Conservation (phyloP, 352 stramenopile species). For the Aphanomyces cochlioides region DNA sequence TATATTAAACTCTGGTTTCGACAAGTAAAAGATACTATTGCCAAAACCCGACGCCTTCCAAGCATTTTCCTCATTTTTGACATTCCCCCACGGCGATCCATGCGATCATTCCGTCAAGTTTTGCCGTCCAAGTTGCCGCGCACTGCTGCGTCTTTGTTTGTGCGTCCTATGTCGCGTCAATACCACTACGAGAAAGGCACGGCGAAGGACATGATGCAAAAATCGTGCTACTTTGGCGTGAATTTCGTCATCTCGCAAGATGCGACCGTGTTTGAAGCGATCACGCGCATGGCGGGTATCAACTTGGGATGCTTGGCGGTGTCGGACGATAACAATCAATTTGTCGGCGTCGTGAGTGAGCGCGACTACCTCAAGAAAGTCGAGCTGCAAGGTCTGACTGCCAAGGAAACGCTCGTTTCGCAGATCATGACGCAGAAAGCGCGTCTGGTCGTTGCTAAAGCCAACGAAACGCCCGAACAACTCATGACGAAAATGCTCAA, state of each 20-base stretch:
- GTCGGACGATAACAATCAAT: slow-evolving; percentile 82
- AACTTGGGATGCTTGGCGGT: slow-evolving; percentile 91
- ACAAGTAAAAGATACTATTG: too few species aligned
- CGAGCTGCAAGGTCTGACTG: slow-evolving; percentile 88
- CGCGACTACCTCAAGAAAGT: slow-evolving; percentile 96
- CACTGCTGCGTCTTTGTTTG: neutral
- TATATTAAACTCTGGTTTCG: too few species aligned
- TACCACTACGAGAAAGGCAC: slow-evolving; percentile 78
- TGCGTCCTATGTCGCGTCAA: slow-evolving; percentile 29
- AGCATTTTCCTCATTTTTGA: too few species aligned
- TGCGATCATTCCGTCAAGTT: neutral
- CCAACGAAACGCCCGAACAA: slow-evolving; percentile 79
- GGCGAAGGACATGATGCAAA: slow-evolving; percentile 88
- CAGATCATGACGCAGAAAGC: slow-evolving; percentile 93
- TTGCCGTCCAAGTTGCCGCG: neutral
- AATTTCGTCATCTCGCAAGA: slow-evolving; percentile 94
- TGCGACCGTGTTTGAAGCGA: slow-evolving; percentile 90
- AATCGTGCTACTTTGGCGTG: slow-evolving; percentile 92
- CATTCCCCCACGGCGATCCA: neutral
- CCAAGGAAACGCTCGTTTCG: slow-evolving; percentile 77
- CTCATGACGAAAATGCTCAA: slow-evolving; percentile 97
- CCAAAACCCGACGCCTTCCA: too few species aligned
- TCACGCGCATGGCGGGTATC: slow-evolving; percentile 94
- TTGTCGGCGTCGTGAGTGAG: slow-evolving; percentile 90
- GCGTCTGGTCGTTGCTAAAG: slow-evolving; percentile 86